phyloP scores from a whole-genome alignment of 164 flowering plant species.

The Echeveria elegans region DNA sequence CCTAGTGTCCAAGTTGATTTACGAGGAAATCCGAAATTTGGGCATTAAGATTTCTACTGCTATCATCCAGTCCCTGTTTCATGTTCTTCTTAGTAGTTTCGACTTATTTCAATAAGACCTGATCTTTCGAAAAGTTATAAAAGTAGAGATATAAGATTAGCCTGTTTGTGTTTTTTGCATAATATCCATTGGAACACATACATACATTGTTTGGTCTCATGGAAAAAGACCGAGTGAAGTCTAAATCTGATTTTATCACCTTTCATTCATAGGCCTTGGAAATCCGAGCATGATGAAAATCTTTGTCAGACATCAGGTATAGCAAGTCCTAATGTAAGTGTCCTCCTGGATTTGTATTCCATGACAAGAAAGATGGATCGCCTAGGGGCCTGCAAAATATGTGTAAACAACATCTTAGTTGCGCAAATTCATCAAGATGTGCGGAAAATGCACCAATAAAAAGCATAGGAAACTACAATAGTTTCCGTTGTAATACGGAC shows the following conservation, averaged over 20 bases:
- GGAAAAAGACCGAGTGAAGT: background rate
- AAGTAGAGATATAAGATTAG: background rate
- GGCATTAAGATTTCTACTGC: background rate
- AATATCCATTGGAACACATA: background rate
- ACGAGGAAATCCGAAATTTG: background rate
- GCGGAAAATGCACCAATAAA: background rate
- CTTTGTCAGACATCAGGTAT: background rate
- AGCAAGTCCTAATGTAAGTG: constrained; percentile 13
- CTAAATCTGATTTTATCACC: background rate
- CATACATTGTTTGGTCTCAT: background rate
- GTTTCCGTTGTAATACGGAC: background rate
- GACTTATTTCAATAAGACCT: background rate
- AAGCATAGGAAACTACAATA: background rate
- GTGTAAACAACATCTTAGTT: background rate
- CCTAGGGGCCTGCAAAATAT: constrained; percentile 57
- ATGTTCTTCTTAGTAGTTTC: background rate
- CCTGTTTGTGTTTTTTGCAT: background rate
- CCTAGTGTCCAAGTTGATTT: background rate
- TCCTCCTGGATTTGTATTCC: constrained; percentile 73
- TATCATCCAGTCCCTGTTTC: background rate
- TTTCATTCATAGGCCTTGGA: background rate
- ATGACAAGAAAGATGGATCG: constrained; percentile 70
- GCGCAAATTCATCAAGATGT: background rate
- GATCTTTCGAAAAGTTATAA: background rate
- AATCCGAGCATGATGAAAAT: background rate